Percentiles rank a stretch among this genome's conserved stretches.
Evolutionary conservation across 202 grass and related monocot genomes (phyloP).

Genomic region (Eragrostis tef): DNA sequence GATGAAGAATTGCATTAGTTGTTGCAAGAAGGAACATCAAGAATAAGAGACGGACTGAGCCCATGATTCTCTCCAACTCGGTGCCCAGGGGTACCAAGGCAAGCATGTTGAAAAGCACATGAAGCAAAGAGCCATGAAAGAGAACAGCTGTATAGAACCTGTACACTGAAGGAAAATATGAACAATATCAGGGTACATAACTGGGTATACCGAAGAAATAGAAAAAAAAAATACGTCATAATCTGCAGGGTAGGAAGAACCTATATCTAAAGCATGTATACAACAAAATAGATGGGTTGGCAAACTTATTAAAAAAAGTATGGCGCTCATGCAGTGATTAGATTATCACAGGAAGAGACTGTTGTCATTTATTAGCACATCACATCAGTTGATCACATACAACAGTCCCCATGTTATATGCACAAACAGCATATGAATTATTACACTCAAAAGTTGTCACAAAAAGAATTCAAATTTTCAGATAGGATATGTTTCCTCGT

Average conservation of each 20-base stretch:
- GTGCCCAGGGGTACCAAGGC: constrained; percentile 84
- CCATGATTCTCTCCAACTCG: constrained; percentile 98
- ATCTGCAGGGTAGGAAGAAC: constrained; percentile 18
- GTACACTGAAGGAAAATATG: constrained; percentile 65
- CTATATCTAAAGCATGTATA: constrained; percentile 21
- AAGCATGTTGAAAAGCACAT: constrained; percentile 98
- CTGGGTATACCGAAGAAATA: constrained; percentile 28
- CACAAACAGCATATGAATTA: neutral
- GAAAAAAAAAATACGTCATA: too few species aligned
- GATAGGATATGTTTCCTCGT: constrained; percentile 13
- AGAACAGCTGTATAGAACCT: constrained; percentile 88
- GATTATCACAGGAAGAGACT: neutral
- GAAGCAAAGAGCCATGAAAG: constrained; percentile 92
- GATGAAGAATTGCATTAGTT: constrained; percentile 88
- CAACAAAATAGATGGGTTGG: neutral
- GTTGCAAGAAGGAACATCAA: constrained; percentile 90
- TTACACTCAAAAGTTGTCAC: neutral
- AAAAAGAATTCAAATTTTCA: neutral
- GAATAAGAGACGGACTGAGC: constrained; percentile 86
- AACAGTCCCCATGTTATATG: neutral
- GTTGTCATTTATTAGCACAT: neutral
- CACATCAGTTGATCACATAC: neutral
- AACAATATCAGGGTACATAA: constrained; percentile 41
- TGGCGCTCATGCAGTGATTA: constrained; percentile 1
- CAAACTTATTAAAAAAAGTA: neutral